Percentiles rank a stretch among this genome's conserved stretches.
phyloP scores from a whole-genome alignment of 1,284 basidiomycete species.

The Irpex sp. region DNA sequence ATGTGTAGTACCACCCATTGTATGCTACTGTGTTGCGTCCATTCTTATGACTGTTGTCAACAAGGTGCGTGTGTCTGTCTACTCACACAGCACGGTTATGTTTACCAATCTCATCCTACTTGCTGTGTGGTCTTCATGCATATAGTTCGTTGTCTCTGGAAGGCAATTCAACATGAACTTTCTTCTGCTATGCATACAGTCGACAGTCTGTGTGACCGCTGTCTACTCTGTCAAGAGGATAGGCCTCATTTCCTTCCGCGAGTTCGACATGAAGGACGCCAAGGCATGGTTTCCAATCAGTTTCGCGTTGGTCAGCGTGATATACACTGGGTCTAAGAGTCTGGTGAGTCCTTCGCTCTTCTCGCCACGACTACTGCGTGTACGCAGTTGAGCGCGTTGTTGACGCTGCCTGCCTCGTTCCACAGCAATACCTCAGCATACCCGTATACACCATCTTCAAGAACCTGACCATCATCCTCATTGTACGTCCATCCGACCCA shows the following conservation, averaged over 20 bases:
- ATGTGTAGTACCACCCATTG: constrained; percentile 67
- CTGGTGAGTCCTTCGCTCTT: constrained; percentile 56
- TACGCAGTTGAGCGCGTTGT: neutral
- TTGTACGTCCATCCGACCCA: constrained; percentile 50
- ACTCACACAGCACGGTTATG: constrained; percentile 3
- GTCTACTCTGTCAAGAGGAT: constrained; percentile 74
- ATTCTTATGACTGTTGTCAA: constrained; percentile 99
- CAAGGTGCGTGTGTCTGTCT: constrained; percentile 60
- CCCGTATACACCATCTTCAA: constrained; percentile 99
- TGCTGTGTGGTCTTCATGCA: neutral
- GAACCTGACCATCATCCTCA: constrained; percentile 97
- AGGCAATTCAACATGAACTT: constrained; percentile 96
- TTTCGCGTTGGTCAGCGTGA: constrained; percentile 88
- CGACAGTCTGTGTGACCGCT: constrained; percentile 78
- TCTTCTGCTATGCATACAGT: constrained; percentile 90
- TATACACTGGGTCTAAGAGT: constrained; percentile 98
- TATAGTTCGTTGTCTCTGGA: constrained; percentile 92
- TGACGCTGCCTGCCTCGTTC: constrained; percentile 1
- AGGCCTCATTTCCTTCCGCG: constrained; percentile 87
- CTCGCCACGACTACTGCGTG: neutral
- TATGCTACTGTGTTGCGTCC: constrained; percentile 91
- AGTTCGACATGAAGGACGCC: constrained; percentile 83
- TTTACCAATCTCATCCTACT: neutral
- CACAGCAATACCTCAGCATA: constrained; percentile 66
- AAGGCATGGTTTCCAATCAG: constrained; percentile 96